Base-by-base conservation (phyloP, 2,329 filamentous ascomycete genomes). In the Fusarium irregulare region DNA sequence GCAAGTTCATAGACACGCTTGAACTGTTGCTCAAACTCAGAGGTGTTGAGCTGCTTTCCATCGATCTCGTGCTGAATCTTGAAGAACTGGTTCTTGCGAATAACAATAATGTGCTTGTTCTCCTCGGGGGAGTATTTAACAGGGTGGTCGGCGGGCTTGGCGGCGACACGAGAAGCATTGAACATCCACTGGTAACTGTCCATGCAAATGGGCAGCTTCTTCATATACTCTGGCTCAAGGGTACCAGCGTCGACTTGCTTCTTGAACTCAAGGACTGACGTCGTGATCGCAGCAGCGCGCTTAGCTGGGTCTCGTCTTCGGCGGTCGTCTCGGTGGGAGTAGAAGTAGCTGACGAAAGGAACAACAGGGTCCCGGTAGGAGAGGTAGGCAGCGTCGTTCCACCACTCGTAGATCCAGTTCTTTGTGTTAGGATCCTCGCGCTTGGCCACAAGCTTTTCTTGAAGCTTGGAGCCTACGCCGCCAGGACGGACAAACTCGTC, bases 171-270 rank as follows among this genome's bases (percentile, higher is more conserved):
- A 81, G 89, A 92, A 81, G 89, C 90, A 83, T 99, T 98, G 88
- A 99, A 99, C 96, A 99, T 99, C 88, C 91, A 98, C 84, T 97
- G 86, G 85, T 98, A 98, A 78, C 93, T 96, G 85, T 94, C 94
- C 96, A 99, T 99, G 81, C 94, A 96, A 78, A 98, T 95, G 64
- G 96, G 96, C 64, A 97, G 87, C 83, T 94, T 94, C 86, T 97
- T 97, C 94, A 99, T 97, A 84, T 98, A 98, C 83, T 99, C 96
- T 25, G 96, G 96, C 85, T 99, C 96, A 55, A 99, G 86, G 10
- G 89, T 90, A 72, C 91, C 90, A 45, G 81, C 80, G 78, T 98
- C 95, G 21, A 98, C 95, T 83, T 94, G 89, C 81, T 91, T 92
- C 88, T 98, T 97, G 87, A 99, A 99, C 78, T 97, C 93, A 41